These are phyloP conservation scores for Omphalotus olearius DNA, from an alignment of 1,284 basidiomycete genomes.

Conservation along the genomic window DNA sequence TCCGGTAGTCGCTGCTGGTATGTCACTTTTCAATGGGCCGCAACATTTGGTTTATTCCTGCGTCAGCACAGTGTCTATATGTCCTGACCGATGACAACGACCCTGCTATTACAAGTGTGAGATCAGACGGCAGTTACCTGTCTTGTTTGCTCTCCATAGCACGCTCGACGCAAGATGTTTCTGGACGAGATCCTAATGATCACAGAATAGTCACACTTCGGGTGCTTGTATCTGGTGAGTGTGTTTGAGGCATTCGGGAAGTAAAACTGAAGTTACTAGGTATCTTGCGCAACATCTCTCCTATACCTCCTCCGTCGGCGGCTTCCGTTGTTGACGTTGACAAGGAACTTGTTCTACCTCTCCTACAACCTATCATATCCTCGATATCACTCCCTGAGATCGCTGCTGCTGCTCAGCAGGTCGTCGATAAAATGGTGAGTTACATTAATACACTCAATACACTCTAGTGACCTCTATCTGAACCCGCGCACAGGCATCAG, in stretches of 20 bases:
- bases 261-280: constrained; percentile 36
- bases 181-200: constrained; percentile 37
- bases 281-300: constrained; percentile 71
- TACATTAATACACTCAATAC: no score
- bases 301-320: constrained; percentile 61
- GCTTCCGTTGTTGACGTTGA: constrained; percentile 65
- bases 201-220: constrained; percentile 52
- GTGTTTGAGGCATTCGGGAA: not conserved
- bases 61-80: constrained; percentile 82
- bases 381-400: constrained; percentile 58
- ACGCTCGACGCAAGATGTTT: constrained; percentile 27
- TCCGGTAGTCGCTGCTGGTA: constrained; percentile 78
- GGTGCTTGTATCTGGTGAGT: constrained; percentile 69
- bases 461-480: constrained; percentile 1
- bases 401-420: constrained; percentile 47
- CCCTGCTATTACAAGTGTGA: constrained; percentile 60
- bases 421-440: constrained; percentile 53
- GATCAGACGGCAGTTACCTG: constrained; percentile 58
- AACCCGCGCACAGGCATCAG: constrained; percentile 30
- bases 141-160: constrained; percentile 72
- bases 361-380: constrained; percentile 64
- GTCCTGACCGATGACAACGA: constrained; percentile 87
- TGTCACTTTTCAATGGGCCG: constrained; percentile 13
- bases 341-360: constrained; percentile 69
- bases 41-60: constrained; percentile 10